These are phyloP conservation scores for Phyllosticta citriasiana DNA, from an alignment of 2,329 filamentous ascomycete genomes.

Conservation along the genomic window DNA sequence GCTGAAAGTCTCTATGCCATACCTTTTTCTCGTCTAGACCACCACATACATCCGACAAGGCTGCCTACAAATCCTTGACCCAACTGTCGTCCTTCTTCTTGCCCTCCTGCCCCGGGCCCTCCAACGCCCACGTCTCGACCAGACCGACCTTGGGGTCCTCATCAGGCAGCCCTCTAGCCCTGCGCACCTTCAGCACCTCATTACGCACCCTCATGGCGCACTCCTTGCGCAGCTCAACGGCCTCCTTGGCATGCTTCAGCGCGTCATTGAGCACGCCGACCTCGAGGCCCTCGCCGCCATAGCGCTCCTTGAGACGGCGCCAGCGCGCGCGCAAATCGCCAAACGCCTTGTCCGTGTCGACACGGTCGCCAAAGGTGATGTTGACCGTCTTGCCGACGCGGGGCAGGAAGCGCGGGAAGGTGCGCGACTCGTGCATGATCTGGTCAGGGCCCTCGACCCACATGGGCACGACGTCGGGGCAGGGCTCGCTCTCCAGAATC, in stretches of 20 bases:
- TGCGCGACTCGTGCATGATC: constrained; percentile 76
- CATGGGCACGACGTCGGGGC: constrained; percentile 83
- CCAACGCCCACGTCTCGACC: constrained; percentile 68
- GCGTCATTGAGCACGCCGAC: constrained; percentile 52
- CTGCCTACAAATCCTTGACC: constrained; percentile 43
- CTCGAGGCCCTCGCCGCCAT: constrained; percentile 23
- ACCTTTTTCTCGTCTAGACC: background rate
- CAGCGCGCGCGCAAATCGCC: constrained; percentile 67
- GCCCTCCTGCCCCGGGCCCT: constrained; percentile 44
- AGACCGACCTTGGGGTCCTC: constrained; percentile 64
- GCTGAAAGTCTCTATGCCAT: background rate
- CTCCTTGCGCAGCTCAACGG: constrained; percentile 65
- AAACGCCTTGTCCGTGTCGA: constrained; percentile 66
- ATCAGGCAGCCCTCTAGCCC: constrained; percentile 62
- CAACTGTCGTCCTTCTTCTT: constrained; percentile 52
- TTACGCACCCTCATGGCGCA: constrained; percentile 68
- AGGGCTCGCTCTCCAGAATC: constrained; percentile 79
- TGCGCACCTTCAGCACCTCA: constrained; percentile 70
- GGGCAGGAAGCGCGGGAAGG: constrained; percentile 72
- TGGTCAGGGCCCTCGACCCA: constrained; percentile 86
- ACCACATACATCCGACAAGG: background rate
- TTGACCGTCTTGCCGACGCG: constrained; percentile 59
- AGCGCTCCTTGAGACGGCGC: constrained; percentile 52
- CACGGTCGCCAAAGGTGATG: constrained; percentile 68
- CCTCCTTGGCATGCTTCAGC: constrained; percentile 63